Percentiles rank a stretch among this genome's conserved stretches.
Conservation (phyloP, 2,329 filamentous ascomycete genomes). For the Fusarium sp. region DNA sequence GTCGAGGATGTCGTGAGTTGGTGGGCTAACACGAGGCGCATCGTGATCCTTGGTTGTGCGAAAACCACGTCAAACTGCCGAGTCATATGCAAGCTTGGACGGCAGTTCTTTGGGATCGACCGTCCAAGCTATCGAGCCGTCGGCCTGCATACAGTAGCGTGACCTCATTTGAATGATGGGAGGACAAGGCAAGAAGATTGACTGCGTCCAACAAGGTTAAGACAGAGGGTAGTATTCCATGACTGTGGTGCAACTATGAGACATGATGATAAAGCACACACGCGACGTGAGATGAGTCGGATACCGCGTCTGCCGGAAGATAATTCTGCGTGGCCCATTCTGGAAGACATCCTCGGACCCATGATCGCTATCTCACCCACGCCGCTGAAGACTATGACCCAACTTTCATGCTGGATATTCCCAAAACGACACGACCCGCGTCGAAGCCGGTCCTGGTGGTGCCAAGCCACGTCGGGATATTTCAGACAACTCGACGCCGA, state of each 20-base stretch:
- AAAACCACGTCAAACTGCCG: slow-evolving; percentile 22
- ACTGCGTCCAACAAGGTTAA: background rate
- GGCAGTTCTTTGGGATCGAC: slow-evolving; percentile 28
- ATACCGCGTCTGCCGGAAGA: background rate
- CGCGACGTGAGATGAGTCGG: background rate
- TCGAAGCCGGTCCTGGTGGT: background rate
- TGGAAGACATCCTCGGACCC: background rate
- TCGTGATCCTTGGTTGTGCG: background rate
- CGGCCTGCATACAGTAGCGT: slow-evolving; percentile 19
- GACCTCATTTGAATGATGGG: background rate
- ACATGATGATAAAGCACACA: background rate
- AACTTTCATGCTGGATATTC: slow-evolving; percentile 4
- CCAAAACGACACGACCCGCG: slow-evolving; percentile 12
- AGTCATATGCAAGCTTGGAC: slow-evolving; percentile 3
- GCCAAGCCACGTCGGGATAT: slow-evolving; percentile 10
- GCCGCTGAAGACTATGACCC: slow-evolving; percentile 11
- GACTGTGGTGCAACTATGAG: background rate
- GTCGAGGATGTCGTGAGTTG: background rate
- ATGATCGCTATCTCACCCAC: background rate
- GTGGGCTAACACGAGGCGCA: background rate
- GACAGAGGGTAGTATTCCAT: background rate
- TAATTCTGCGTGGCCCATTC: background rate
- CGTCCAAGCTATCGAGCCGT: slow-evolving; percentile 9
- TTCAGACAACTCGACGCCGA: slow-evolving; percentile 7
- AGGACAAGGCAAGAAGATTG: background rate